Percentiles rank a stretch among this genome's conserved stretches.
These are phyloP conservation scores for Glaciozyma antarctica DNA, from an alignment of 768 basidiomycete species.

Conservation along the genomic window DNA sequence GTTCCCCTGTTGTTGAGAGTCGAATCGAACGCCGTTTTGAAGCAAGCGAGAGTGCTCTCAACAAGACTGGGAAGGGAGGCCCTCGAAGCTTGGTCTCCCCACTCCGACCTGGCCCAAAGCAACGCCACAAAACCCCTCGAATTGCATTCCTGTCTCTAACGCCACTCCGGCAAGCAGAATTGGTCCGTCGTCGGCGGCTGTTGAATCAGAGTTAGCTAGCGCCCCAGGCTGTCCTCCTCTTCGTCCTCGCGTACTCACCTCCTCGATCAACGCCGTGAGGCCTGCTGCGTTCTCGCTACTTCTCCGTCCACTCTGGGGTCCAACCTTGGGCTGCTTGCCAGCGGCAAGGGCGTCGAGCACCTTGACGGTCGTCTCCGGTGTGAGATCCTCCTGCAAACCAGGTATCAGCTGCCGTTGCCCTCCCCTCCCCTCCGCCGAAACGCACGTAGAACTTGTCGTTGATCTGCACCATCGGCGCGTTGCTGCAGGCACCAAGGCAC, in stretches of 20 bases:
- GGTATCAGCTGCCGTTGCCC: neutral
- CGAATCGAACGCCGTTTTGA: too few species aligned
- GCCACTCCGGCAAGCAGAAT: slow-evolving; percentile 29
- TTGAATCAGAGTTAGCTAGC: neutral
- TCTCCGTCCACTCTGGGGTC: slow-evolving; percentile 53
- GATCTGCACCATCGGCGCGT: slow-evolving; percentile 93
- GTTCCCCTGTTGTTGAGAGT: too few species aligned
- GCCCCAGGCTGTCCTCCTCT: neutral
- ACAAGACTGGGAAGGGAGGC: too few species aligned
- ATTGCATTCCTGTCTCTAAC: neutral
- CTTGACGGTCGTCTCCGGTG: slow-evolving; percentile 43
- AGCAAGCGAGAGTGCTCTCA: too few species aligned
- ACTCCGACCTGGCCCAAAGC: too few species aligned
- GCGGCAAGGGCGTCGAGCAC: slow-evolving; percentile 41
- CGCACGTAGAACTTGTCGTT: slow-evolving; percentile 93
- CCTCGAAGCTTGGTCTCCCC: too few species aligned
- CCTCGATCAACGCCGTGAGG: slow-evolving; percentile 21
- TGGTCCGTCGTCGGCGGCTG: slow-evolving; percentile 26
- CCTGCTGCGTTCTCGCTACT: slow-evolving; percentile 24
- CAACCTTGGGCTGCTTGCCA: slow-evolving; percentile 82
- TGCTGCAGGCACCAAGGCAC: slow-evolving; percentile 96
- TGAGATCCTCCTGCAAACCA: slow-evolving; percentile 42
- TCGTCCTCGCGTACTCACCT: slow-evolving; percentile 1
- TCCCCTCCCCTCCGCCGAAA: slow-evolving; percentile 2
- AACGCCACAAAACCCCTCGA: neutral